Conservation (phyloP, 306 rosid genomes). For the Castanospermum australe region DNA sequence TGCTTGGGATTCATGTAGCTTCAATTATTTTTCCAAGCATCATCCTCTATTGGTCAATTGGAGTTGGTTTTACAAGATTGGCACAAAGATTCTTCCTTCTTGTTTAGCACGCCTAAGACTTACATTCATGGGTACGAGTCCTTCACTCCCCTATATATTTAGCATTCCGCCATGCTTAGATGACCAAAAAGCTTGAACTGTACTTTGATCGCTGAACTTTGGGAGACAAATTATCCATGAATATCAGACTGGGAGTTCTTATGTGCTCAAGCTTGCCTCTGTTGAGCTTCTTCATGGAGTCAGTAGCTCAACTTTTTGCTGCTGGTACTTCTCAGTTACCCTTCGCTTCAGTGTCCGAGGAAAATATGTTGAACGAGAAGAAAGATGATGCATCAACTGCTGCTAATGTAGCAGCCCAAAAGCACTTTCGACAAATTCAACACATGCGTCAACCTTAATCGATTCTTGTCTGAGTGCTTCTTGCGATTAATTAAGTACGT, state of each 20-base stretch:
- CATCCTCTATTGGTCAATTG: neutral
- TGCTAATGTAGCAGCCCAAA: slow-evolving; percentile 38
- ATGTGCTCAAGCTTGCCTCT: slow-evolving; percentile 29
- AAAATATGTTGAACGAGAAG: slow-evolving; percentile 11
- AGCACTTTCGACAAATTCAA: slow-evolving; percentile 43
- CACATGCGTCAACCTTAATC: neutral
- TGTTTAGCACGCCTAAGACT: slow-evolving; percentile 21
- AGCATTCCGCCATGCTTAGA: neutral
- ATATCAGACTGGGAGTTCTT: slow-evolving; percentile 22
- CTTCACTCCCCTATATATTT: slow-evolving; percentile 19
- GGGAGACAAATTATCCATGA: slow-evolving; percentile 11
- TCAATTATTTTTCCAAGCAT: neutral
- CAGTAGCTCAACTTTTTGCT: slow-evolving; percentile 25
- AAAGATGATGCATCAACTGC: slow-evolving; percentile 23
- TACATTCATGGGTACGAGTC: neutral
- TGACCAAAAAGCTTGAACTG: neutral
- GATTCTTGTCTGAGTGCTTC: neutral
- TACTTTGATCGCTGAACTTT: neutral
- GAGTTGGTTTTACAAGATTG: neutral
- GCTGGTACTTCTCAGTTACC: slow-evolving; percentile 32
- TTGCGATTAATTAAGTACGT: neutral
- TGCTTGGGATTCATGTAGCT: neutral
- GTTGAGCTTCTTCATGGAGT: slow-evolving; percentile 21
- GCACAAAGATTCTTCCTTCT: slow-evolving; percentile 11
- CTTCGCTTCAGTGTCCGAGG: neutral